phyloP scores from a whole-genome alignment of 192 early-diverging fungal genomes.

The Dimargaris xerosporica region DNA sequence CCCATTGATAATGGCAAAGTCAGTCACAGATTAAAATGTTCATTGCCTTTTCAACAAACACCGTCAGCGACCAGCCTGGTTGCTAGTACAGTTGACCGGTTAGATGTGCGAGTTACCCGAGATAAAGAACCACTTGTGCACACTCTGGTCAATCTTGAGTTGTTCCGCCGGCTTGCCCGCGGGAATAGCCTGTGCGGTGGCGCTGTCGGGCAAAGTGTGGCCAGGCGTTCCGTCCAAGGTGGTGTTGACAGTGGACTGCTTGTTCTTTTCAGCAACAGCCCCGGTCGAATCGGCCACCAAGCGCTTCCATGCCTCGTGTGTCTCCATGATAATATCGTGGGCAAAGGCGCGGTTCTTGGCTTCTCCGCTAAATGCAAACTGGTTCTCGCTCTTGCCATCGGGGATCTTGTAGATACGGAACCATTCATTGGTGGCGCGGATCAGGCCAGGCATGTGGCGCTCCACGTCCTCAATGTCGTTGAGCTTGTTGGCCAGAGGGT shows the following conservation, averaged over 20 bases:
- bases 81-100: conserved; percentile 14
- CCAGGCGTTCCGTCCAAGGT: conserved; percentile 57
- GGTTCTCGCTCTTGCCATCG: conserved; percentile 98
- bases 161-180: conserved; percentile 19
- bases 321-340: conserved; percentile 77
- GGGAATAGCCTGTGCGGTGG: conserved; percentile 38
- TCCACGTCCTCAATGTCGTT: conserved; percentile 99
- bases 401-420: conserved; percentile 99
- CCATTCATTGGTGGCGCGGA: conserved; percentile 97
- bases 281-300: conserved; percentile 53
- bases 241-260: conserved; percentile 52
- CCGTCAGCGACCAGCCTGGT: too few species aligned
- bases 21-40: too few species aligned
- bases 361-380: conserved; percentile 91
- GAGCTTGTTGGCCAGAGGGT: conserved; percentile 91
- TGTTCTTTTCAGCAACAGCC: conserved; percentile 49
- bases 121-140: conserved; percentile 99
- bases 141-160: conserved; percentile 23
- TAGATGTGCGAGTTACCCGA: conserved; percentile 49
- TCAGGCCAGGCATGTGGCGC: conserved; percentile 86
- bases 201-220: conserved; percentile 40
- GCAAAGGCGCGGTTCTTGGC: conserved; percentile 79
- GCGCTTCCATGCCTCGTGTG: conserved; percentile 82
- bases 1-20: too few species aligned
- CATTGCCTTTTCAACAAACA: too few species aligned